A percentile compares a stretch with the other conserved stretches of the same genome.
These are phyloP conservation scores for Coccomyxa subellipsoidea DNA, from an alignment of 163 green algal genomes.

Conservation along the genomic window DNA sequence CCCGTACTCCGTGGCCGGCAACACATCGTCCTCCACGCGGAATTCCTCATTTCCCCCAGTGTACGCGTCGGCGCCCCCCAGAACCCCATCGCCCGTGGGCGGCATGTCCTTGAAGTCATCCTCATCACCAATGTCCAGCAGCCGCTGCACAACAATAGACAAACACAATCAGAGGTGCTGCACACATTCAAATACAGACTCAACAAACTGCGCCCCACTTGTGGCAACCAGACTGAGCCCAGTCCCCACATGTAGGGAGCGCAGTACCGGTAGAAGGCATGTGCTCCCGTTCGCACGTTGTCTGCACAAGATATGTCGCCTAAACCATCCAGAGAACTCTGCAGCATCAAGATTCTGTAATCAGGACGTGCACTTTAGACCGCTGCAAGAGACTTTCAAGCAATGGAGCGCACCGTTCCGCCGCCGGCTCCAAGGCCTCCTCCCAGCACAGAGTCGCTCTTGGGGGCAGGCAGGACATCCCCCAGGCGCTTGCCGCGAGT, in stretches of 20 bases:
- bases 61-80: background rate
- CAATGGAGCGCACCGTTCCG: background rate
- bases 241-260: background rate
- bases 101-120: conserved; percentile 4
- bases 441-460: background rate
- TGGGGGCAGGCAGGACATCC: conserved; percentile 10
- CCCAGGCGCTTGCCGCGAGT: conserved; percentile 5
- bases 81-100: background rate
- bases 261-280: background rate
- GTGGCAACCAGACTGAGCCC: too few relatives aligned
- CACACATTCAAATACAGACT: background rate
- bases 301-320: background rate
- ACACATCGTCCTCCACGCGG: background rate
- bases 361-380: too few relatives aligned
- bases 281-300: background rate
- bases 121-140: background rate
- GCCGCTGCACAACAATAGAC: background rate
- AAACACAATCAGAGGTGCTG: background rate
- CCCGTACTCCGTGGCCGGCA: background rate
- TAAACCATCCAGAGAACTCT: background rate
- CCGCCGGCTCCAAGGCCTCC: background rate
- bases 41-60: background rate
- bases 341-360: too few relatives aligned
- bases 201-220: too few relatives aligned
- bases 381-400: too few relatives aligned